phyloP scores from a whole-genome alignment of 2,329 filamentous ascomycete species.

The Laburnicola sp. region DNA sequence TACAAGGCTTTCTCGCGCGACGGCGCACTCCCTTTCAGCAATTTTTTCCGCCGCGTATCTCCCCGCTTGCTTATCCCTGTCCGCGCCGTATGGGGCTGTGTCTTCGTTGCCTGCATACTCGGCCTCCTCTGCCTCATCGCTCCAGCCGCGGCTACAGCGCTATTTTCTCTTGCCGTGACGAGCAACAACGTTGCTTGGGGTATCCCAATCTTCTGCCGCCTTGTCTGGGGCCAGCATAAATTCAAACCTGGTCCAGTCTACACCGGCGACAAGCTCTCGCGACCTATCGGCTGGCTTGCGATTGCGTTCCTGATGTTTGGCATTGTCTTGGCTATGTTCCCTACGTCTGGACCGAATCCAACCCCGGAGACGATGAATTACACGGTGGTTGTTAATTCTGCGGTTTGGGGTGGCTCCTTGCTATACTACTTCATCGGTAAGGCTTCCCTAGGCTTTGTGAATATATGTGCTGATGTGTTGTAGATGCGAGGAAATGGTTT shows the following conservation, averaged over 20 bases:
- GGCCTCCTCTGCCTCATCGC: conserved; percentile 63
- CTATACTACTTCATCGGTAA: conserved; percentile 53
- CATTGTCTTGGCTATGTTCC: conserved; percentile 63
- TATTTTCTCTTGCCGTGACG: conserved; percentile 63
- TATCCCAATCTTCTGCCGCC: conserved; percentile 60
- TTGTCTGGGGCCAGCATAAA: conserved; percentile 61
- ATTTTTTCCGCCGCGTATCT: conserved; percentile 60
- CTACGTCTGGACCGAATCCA: conserved; percentile 58
- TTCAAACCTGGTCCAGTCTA: conserved; percentile 64
- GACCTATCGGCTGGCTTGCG: conserved; percentile 57
- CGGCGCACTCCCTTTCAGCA: conserved; percentile 63
- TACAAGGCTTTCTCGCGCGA: conserved; percentile 61
- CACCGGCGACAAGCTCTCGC: conserved; percentile 56
- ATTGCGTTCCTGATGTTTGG: conserved; percentile 60
- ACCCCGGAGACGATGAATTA: conserved; percentile 62
- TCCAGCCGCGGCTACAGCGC: conserved; percentile 59
- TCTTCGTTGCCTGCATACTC: conserved; percentile 55
- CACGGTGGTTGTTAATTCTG: conserved; percentile 63
- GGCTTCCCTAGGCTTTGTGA: conserved; percentile 13
- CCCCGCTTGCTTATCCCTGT: conserved; percentile 61
- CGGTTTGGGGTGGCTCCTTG: conserved; percentile 61
- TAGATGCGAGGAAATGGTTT: conserved; percentile 63
- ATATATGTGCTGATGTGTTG: conserved; percentile 18
- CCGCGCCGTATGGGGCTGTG: conserved; percentile 59
- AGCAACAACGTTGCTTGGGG: conserved; percentile 65